These are phyloP conservation scores for Phytophthora sp. DNA, from an alignment of 352 stramenopile species.

Conservation along the genomic window DNA sequence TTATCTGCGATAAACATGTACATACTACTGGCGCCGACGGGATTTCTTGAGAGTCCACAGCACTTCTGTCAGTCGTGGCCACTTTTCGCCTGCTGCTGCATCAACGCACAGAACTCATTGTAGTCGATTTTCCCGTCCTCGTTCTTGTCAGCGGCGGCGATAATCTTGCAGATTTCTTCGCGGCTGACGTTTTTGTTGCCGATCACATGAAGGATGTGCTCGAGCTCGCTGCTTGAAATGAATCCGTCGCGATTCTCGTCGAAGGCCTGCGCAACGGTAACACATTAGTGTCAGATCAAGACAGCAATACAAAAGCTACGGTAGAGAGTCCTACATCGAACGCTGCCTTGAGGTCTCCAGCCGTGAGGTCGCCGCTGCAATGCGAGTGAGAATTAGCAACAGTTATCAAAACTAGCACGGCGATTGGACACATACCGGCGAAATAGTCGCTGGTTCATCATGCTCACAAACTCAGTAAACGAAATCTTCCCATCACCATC, in stretches of 20 bases:
- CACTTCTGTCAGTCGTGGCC: no score
- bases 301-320: background rate
- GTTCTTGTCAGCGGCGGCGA: conserved; percentile 80
- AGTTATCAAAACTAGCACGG: background rate
- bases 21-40: no score
- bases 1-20: no score
- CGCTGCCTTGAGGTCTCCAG: conserved; percentile 61
- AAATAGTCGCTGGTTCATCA: conserved; percentile 82
- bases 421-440: conserved; percentile 35
- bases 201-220: conserved; percentile 66
- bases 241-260: conserved; percentile 75
- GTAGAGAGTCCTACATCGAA: conserved; percentile 52
- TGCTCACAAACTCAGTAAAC: conserved; percentile 77
- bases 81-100: conserved; percentile 40
- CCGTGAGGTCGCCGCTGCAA: conserved; percentile 55
- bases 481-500: conserved; percentile 80
- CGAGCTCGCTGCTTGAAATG: conserved; percentile 70
- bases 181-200: conserved; percentile 54
- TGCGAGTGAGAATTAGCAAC: background rate
- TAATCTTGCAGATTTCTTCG: conserved; percentile 64
- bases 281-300: conserved; percentile 1
- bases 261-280: conserved; percentile 46
- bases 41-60: no score
- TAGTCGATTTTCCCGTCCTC: conserved; percentile 89
- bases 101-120: conserved; percentile 79